Evolutionary conservation across 495 filamentous ascomycete genomes (phyloP).

Genomic region (Penicillium antarcticum): DNA sequence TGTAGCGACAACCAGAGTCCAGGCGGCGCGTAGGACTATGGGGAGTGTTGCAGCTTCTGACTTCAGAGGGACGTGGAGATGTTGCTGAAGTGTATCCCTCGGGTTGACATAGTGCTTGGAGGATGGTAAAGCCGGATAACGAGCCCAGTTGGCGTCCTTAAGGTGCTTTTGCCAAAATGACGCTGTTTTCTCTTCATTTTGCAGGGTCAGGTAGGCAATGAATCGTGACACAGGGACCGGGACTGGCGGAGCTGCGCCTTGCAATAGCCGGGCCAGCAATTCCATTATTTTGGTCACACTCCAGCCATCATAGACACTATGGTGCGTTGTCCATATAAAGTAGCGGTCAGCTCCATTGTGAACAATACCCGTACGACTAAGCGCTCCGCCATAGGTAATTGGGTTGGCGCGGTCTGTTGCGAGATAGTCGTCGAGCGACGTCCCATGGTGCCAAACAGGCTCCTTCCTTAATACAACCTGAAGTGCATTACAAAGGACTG

Average conservation of each 20-base stretch:
- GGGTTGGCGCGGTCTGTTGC: conserved; percentile 16
- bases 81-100: neutral
- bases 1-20: conserved; percentile 29
- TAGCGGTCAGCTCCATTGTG: conserved; percentile 1
- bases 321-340: conserved; percentile 32
- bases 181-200: conserved; percentile 15
- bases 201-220: conserved; percentile 17
- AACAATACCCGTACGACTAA: conserved; percentile 42
- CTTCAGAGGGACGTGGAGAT: neutral
- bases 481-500: too few relatives aligned
- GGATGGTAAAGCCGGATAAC: neutral
- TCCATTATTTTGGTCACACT: conserved; percentile 44
- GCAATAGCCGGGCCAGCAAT: conserved; percentile 41
- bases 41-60: conserved; percentile 15
- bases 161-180: conserved; percentile 36
- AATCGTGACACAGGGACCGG: conserved; percentile 13
- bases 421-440: conserved; percentile 46
- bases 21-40: conserved; percentile 28
- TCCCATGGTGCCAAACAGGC: too few relatives aligned
- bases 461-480: too few relatives aligned
- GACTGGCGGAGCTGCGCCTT: neutral
- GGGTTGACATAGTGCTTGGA: neutral
- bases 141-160: neutral
- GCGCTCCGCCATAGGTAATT: conserved; percentile 38
- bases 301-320: conserved; percentile 17